phyloP scores from a whole-genome alignment of 495 filamentous ascomycete species.

The Aspergillus sclerotiicarbonarius region DNA sequence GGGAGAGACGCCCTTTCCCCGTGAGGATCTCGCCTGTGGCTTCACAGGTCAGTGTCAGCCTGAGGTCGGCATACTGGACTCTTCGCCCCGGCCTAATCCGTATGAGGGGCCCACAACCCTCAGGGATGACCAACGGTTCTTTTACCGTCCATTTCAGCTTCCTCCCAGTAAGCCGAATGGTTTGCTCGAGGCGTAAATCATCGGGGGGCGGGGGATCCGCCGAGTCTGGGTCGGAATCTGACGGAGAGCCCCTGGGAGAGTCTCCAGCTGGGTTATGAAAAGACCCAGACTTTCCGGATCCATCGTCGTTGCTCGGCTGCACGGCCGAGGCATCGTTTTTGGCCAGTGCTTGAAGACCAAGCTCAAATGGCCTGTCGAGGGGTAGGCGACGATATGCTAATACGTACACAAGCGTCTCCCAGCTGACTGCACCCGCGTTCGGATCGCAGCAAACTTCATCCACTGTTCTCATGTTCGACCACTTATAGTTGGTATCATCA shows the following conservation, averaged over 20 bases:
- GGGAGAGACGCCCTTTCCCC: constrained; percentile 12
- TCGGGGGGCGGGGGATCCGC: neutral
- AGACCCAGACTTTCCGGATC: neutral
- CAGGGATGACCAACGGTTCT: constrained; percentile 3
- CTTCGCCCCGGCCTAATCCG: constrained; percentile 10
- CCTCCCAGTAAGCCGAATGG: constrained; percentile 4
- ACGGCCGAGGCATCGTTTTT: neutral
- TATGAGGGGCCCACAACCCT: constrained; percentile 3
- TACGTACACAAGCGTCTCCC: constrained; percentile 11
- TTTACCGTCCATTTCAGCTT: constrained; percentile 8
- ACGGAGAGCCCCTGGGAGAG: neutral
- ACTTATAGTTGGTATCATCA: constrained; percentile 18
- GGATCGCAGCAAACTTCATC: no score
- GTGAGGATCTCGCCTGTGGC: constrained; percentile 15
- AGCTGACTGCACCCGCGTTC: no score
- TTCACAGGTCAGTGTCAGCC: constrained; percentile 9
- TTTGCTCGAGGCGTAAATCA: constrained; percentile 3
- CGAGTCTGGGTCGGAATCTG: neutral
- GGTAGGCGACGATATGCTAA: constrained; percentile 25
- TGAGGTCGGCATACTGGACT: constrained; percentile 9
- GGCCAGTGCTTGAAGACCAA: constrained; percentile 1
- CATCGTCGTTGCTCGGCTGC: neutral
- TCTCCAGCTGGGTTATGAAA: neutral
- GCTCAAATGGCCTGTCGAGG: neutral
- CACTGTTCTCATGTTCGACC: no score